These are phyloP conservation scores for Tetrahymena thermophila DNA, from an alignment of 73 alveolate genomes.

Conservation along the genomic window DNA sequence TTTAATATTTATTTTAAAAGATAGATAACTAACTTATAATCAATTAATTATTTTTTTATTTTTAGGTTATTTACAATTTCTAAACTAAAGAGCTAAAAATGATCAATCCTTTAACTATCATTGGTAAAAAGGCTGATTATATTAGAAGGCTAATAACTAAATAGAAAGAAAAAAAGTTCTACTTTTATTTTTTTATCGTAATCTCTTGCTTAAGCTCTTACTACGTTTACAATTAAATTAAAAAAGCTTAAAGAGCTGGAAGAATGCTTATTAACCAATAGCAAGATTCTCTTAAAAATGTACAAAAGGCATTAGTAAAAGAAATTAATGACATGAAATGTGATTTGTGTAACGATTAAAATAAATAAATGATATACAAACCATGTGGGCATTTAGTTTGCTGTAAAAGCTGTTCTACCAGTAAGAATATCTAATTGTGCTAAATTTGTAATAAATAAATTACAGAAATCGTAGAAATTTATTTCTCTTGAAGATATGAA, in stretches of 20 bases:
- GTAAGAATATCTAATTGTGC: not conserved
- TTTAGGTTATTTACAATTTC: not conserved
- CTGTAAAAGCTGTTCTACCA: not conserved
- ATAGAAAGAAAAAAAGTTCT: not conserved
- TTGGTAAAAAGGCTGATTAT: not conserved
- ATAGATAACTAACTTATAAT: not conserved
- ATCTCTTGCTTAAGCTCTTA: not conserved
- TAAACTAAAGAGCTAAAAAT: not conserved
- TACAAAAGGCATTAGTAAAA: not conserved
- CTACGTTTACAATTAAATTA: not conserved
- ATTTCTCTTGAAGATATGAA: not conserved
- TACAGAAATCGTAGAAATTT: not conserved
- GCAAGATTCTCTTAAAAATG: not conserved
- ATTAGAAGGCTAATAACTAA: not conserved
- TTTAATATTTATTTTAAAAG: no score
- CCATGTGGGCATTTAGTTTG: not conserved
- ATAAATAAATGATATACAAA: not conserved
- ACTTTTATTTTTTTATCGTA: not conserved
- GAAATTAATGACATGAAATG: not conserved
- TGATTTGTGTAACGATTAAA: not conserved
- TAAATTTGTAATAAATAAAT: not conserved
- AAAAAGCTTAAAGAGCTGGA: not conserved
- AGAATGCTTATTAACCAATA: not conserved
- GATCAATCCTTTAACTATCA: not conserved
- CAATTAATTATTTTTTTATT: no score